These are phyloP conservation scores for Buddleja alternifolia DNA, from an alignment of 257 asterid species.

Conservation along the genomic window DNA sequence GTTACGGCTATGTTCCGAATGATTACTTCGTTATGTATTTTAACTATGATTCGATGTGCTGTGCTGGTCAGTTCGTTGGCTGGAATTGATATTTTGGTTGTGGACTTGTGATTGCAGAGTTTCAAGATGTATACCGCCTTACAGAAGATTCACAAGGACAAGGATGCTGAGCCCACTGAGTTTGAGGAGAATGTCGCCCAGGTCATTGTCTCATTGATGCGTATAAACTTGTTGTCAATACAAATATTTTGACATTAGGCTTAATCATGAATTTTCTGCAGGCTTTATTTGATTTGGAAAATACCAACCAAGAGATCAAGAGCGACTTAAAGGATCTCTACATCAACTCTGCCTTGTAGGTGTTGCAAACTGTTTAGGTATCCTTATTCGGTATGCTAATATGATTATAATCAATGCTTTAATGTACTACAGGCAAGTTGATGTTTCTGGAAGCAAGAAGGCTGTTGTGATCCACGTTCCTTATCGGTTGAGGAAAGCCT, in stretches of 20 bases:
- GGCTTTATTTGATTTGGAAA: constrained; percentile 89
- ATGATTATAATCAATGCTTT: constrained; percentile 1
- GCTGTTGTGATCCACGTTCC: constrained; percentile 94
- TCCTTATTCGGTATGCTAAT: not conserved
- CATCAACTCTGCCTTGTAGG: constrained; percentile 83
- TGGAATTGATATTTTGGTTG: not conserved
- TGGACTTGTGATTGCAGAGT: constrained; percentile 1
- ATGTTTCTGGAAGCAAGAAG: constrained; percentile 74
- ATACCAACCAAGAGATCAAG: constrained; percentile 81
- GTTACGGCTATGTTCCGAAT: not conserved
- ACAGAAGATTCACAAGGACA: constrained; percentile 78
- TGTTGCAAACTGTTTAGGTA: not conserved
- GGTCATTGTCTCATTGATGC: constrained; percentile 39
- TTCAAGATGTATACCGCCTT: constrained; percentile 75
- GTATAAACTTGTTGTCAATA: not conserved
- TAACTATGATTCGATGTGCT: not conserved
- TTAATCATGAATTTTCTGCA: constrained; percentile 14
- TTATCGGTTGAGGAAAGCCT: constrained; percentile 74
- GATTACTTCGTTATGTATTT: not conserved
- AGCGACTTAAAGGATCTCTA: constrained; percentile 85
- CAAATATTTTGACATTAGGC: not conserved
- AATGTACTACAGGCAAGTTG: constrained; percentile 61
- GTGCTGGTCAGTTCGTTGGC: not conserved
- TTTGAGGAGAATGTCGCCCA: constrained; percentile 86
- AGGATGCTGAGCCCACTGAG: constrained; percentile 82